phyloP scores from a whole-genome alignment of 352 stramenopile species.

The Phytophthora nicotianae region DNA sequence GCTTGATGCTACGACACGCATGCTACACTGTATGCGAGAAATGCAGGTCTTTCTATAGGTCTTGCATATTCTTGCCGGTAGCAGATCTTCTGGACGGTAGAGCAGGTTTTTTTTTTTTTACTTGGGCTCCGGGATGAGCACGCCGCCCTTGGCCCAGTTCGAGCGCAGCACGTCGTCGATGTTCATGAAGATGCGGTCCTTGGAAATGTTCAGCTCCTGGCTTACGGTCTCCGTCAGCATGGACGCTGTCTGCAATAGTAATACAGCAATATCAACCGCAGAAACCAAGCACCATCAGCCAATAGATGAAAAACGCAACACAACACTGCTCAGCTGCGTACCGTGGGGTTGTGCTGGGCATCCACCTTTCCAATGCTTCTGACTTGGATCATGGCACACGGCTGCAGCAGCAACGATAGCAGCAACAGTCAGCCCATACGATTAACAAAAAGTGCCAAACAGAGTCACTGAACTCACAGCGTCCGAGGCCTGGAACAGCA shows the following conservation, averaged over 20 bases:
- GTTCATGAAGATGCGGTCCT: slow-evolving; percentile 61
- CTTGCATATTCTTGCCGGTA: neutral
- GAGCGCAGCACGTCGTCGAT: slow-evolving; percentile 51
- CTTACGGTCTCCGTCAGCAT: slow-evolving; percentile 49
- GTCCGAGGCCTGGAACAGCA: slow-evolving; percentile 58
- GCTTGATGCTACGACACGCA: neutral
- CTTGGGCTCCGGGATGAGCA: slow-evolving; percentile 41
- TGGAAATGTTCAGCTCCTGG: slow-evolving; percentile 42
- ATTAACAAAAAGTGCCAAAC: neutral
- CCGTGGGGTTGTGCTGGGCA: slow-evolving; percentile 49
- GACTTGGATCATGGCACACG: slow-evolving; percentile 61
- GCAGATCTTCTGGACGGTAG: neutral
- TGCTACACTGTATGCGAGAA: neutral
- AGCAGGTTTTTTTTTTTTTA: neutral
- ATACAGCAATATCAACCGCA: neutral
- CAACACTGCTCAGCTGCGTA: slow-evolving; percentile 11
- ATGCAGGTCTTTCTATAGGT: neutral
- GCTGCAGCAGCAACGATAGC: slow-evolving; percentile 29
- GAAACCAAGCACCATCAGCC: neutral
- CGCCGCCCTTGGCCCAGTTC: slow-evolving; percentile 53
- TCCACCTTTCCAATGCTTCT: slow-evolving; percentile 64
- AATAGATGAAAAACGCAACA: neutral
- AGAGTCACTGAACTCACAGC: slow-evolving; percentile 29
- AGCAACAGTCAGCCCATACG: neutral
- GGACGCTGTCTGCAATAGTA: slow-evolving; percentile 45